Percentiles rank a stretch among this genome's conserved stretches.
phyloP scores from a whole-genome alignment of 495 filamentous ascomycete genomes.

The Chaetomium tenue region DNA sequence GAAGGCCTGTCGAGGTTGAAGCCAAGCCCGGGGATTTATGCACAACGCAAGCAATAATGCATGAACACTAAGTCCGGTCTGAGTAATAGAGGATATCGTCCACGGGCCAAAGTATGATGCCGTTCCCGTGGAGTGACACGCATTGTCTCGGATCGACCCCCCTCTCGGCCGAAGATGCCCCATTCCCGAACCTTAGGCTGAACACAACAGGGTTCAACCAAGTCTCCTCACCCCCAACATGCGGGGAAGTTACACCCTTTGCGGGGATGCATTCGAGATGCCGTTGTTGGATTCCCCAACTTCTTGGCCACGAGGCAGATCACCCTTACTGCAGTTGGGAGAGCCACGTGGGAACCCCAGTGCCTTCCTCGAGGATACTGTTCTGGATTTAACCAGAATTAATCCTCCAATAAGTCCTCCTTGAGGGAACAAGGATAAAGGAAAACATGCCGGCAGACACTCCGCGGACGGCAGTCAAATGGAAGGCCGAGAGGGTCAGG shows the following conservation, averaged over 20 bases:
- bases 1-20: neutral
- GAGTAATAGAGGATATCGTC: neutral
- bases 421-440: neutral
- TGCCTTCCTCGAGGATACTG: neutral
- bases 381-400: constrained; percentile 23
- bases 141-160: neutral
- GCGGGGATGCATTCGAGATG: neutral
- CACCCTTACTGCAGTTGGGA: neutral
- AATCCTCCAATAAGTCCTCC: constrained; percentile 18
- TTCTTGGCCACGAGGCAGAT: neutral
- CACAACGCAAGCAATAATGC: no score
- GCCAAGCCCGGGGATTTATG: no score
- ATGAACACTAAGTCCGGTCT: no score
- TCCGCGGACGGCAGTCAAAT: neutral
- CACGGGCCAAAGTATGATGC: neutral
- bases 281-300: neutral
- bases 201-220: neutral
- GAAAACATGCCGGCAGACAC: neutral
- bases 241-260: constrained; percentile 10
- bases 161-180: constrained; percentile 22
- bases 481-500: neutral
- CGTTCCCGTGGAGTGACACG: neutral
- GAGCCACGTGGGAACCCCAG: neutral
- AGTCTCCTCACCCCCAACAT: neutral
- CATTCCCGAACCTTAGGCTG: constrained; percentile 23